phyloP scores from a whole-genome alignment of 177 flowering plant genomes.

The Telopea speciosissima region DNA sequence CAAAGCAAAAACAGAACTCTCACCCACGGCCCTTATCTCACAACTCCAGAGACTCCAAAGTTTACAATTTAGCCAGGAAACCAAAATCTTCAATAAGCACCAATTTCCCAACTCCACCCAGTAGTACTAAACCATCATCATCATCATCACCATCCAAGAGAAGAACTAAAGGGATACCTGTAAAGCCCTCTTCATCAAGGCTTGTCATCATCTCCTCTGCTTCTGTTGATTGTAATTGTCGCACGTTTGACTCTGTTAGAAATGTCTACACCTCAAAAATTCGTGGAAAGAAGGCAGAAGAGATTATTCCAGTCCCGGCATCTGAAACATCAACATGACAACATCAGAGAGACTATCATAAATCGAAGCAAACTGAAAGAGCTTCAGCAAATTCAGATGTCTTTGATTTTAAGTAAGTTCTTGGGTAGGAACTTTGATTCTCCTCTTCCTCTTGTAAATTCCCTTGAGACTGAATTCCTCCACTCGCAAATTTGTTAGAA shows the following conservation, averaged over 20 bases:
- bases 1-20: too few relatives aligned
- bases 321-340: not conserved
- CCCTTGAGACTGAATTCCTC: slow-evolving; percentile 10
- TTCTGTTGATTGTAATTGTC: slow-evolving; percentile 25
- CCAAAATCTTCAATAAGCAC: slow-evolving; percentile 21
- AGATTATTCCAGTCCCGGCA: slow-evolving; percentile 8
- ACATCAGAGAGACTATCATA: too few relatives aligned
- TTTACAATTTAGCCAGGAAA: slow-evolving; percentile 22
- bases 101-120: slow-evolving; percentile 24
- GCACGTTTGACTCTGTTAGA: slow-evolving; percentile 21
- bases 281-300: not conserved
- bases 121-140: slow-evolving; percentile 31
- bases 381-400: too few relatives aligned
- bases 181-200: slow-evolving; percentile 27
- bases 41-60: slow-evolving; percentile 9
- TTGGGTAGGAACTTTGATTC: too few relatives aligned
- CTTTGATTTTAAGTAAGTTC: too few relatives aligned
- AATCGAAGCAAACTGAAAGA: too few relatives aligned
- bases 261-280: not conserved
- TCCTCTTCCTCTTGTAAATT: slow-evolving; percentile 1
- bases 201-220: slow-evolving; percentile 23
- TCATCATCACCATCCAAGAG: too few relatives aligned
- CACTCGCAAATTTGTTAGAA: too few relatives aligned
- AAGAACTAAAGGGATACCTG: slow-evolving; percentile 24
- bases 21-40: too few relatives aligned